Percentiles rank a stretch among this genome's conserved stretches.
Evolutionary conservation across 805 yeast genomes (phyloP).

Genomic region (Metschnikowia anglica): DNA sequence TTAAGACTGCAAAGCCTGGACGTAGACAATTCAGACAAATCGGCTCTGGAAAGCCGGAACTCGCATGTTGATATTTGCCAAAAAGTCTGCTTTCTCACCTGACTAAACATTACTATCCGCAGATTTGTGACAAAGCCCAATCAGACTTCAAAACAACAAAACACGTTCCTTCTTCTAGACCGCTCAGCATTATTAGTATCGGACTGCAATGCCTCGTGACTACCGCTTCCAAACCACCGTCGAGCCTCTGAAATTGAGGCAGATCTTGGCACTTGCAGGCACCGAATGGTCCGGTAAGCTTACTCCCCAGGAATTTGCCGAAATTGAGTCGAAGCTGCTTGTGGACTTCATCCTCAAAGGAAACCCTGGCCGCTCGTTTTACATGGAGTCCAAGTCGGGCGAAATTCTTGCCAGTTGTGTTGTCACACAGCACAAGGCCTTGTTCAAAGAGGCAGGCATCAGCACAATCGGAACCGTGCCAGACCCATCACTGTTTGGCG

Average conservation of each 20-base stretch:
- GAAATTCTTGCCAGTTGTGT: slow-evolving; percentile 25
- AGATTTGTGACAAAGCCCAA: no score
- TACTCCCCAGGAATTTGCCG: slow-evolving; percentile 26
- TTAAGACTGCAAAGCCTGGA: no score
- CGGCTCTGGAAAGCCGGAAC: no score
- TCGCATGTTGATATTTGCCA: no score
- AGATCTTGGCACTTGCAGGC: slow-evolving; percentile 25
- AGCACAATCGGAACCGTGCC: slow-evolving; percentile 28
- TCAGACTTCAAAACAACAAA: no score
- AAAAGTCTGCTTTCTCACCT: no score
- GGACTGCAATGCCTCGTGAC: slow-evolving; percentile 14
- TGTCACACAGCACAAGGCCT: slow-evolving; percentile 28
- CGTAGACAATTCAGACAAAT: no score
- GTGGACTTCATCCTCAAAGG: slow-evolving; percentile 21
- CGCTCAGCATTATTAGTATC: no score
- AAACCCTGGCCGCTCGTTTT: slow-evolving; percentile 26
- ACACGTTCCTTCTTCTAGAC: no score
- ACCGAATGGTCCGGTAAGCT: slow-evolving; percentile 26
- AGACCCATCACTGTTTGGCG: slow-evolving; percentile 34
- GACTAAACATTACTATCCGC: no score
- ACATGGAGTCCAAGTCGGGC: slow-evolving; percentile 24
- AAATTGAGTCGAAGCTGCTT: slow-evolving; percentile 17
- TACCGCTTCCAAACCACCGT: slow-evolving; percentile 21
- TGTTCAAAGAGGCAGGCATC: slow-evolving; percentile 28
- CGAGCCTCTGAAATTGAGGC: slow-evolving; percentile 25